phyloP scores from a whole-genome alignment of 805 yeast genomes.

The Candida endomychidarum region DNA sequence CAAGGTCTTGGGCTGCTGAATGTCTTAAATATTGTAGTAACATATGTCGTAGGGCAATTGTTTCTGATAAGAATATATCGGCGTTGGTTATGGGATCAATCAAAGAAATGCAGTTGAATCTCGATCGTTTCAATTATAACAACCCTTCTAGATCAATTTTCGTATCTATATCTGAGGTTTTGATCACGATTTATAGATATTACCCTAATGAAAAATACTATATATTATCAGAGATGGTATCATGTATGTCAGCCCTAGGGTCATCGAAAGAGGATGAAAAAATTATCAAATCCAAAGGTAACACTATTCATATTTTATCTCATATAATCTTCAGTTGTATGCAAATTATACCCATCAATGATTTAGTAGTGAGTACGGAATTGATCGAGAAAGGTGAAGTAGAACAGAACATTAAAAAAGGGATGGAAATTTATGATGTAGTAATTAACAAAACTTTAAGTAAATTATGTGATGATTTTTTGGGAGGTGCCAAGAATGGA shows the following conservation, averaged over 20 bases:
- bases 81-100: background rate
- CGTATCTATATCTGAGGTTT: background rate
- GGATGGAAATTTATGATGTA: background rate
- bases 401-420: background rate
- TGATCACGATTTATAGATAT: slow-evolving; percentile 7
- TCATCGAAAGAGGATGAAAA: slow-evolving; percentile 7
- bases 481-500: slow-evolving; percentile 1
- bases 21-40: background rate
- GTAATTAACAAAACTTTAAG: background rate
- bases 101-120: too few species aligned
- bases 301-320: slow-evolving; percentile 1
- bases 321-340: slow-evolving; percentile 7
- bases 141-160: slow-evolving; percentile 1
- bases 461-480: background rate
- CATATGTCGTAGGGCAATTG: background rate
- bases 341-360: slow-evolving; percentile 3
- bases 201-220: slow-evolving; percentile 11
- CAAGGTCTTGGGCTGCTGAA: slow-evolving; percentile 3
- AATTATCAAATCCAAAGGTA: background rate
- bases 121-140: too few species aligned
- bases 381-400: too few species aligned
- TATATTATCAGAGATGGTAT: slow-evolving; percentile 7
- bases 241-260: background rate
- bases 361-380: background rate
- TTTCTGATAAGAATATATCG: slow-evolving; percentile 2